Evolutionary conservation across 1,284 basidiomycete genomes (phyloP).

Genomic region (Golubevia pallescens): DNA sequence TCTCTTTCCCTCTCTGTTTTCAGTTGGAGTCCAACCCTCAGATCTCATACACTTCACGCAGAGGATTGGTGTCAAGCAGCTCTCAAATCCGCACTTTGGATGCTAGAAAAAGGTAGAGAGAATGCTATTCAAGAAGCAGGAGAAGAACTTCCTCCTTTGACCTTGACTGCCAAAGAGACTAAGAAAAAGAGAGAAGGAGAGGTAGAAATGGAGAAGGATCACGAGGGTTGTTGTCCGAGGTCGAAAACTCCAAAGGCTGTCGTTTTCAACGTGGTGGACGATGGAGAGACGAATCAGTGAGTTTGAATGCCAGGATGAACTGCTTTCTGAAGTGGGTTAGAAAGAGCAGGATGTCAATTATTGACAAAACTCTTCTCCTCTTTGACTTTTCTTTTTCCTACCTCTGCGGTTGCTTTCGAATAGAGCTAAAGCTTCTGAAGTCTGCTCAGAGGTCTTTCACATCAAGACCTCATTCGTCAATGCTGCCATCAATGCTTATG

Average conservation of each 20-base stretch:
- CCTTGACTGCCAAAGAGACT: slow-evolving; percentile 22
- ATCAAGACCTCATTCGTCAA: slow-evolving; percentile 37
- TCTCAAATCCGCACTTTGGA: slow-evolving; percentile 27
- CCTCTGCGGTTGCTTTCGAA: not conserved
- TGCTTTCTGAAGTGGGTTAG: too few species aligned
- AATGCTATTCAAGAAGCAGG: slow-evolving; percentile 24
- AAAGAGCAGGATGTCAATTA: too few species aligned
- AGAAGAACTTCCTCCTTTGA: slow-evolving; percentile 26
- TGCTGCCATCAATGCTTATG: slow-evolving; percentile 32
- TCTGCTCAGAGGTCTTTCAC: slow-evolving; percentile 19
- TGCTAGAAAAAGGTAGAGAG: slow-evolving; percentile 17
- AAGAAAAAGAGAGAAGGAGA: slow-evolving; percentile 19
- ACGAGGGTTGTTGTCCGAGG: slow-evolving; percentile 22
- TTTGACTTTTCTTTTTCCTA: not conserved
- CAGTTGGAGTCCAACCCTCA: slow-evolving; percentile 31
- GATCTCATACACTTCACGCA: slow-evolving; percentile 33
- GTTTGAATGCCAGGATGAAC: not conserved
- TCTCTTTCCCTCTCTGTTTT: not conserved
- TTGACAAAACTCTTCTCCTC: not conserved
- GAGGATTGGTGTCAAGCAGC: slow-evolving; percentile 33
- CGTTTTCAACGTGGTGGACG: slow-evolving; percentile 46
- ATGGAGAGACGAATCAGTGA: slow-evolving; percentile 25
- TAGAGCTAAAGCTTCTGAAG: slow-evolving; percentile 25
- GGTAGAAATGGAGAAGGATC: slow-evolving; percentile 1
- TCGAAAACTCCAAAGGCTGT: slow-evolving; percentile 27